Evolutionary conservation across 345 rosid genomes (phyloP), one percentile per base, ranked within the genome.

Genomic region (Psidium friedrichsthalianum): DNA sequence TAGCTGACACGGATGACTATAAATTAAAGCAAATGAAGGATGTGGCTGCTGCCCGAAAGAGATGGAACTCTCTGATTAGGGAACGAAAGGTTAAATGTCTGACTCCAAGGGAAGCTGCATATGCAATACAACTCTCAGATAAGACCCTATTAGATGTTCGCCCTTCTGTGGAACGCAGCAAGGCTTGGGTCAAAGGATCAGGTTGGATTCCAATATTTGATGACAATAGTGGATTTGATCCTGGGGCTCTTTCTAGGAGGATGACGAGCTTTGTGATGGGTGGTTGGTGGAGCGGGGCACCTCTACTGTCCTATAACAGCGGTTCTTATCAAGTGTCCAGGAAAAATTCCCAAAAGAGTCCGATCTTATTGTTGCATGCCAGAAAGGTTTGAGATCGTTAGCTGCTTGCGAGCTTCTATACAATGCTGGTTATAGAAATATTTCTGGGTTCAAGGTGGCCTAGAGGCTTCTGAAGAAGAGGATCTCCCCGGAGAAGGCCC

Each of bases 381-480:
- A n/a, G n/a, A n/a, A n/a, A n/a, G n/a, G n/a, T n/a, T n/a, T n/a
- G n/a, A 96, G 98, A 89, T 96, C 99, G 76, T 89, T 96, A 78
- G 99, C 98, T 90, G 98, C 99, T 81, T 96, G 98, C 51, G 99
- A 96, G 87, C 88, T 92, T 58, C 90, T 96, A 20, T 88, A 74
- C 82, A 93, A 93, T 89, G 91, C 95, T 82, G 98, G 99, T 42
- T 96, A 94, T 86, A 89, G 87, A 90, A 96, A 93, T 91, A 89
- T 96, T 84, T 94, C 90, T 95, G 97, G 98, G 93, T 96, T 86
- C 98, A 94, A 91, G 97, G 98, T 53, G 99, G 98, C 69, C 90
- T 96, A 69, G 98, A 96, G 89, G 91, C 94, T 8, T 96, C 98
- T 83, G 96, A 93, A 93, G 98, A 94, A 83, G 98, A 95, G 99